Base-by-base conservation (phyloP, 2,329 filamentous ascomycete species). In the Furcasterigmium furcatum region DNA sequence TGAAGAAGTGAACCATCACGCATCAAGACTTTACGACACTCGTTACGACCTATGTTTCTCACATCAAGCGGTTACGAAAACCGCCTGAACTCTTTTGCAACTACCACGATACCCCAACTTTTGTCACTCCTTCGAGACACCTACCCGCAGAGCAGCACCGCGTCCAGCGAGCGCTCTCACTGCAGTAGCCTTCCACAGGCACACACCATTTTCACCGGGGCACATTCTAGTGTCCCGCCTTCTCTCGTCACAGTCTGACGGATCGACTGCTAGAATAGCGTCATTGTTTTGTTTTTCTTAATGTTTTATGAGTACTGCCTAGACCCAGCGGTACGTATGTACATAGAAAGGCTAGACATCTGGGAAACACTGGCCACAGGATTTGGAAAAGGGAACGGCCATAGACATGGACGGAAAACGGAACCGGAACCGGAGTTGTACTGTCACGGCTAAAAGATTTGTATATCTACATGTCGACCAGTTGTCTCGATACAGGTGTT, bases 51-150 rank as follows among this genome's bases (percentile, higher is more conserved):
- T 44, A n/a, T 30, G 4, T 27, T 39, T 35, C 39, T 43, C 34
- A 20, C 20, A 30, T 36, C 38, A 25, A 25, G 24, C n/a, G n/a
- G n/a, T n/a, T n/a, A n/a, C n/a, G n/a, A n/a, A n/a, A n/a, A n/a
- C n/a, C n/a, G n/a, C n/a, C n/a, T n/a, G n/a, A n/a, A n/a, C n/a
- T n/a, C n/a, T n/a, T n/a, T n/a, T n/a, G n/a, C n/a, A n/a, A n/a
- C n/a, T n/a, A n/a, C n/a, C 24, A 49, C 56, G 58, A 60, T 60
- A 60, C 58, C 24, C 56, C 57, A 44, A 58, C 57, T 54, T 34
- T 29, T 36, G 36, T 43, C 46, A 42, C 48, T 50, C 46, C 20
- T 50, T 49, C 9, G 34, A n/a, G 9, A 46, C 16, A 38, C 35
- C 21, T 43, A 46, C 42, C 46, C 48, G 46, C 42, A 14, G 19